Percentiles rank a stretch among this genome's conserved stretches.
Evolutionary conservation across 2,329 filamentous ascomycete genomes (phyloP).

Genomic region (Calonectria pauciramosa): DNA sequence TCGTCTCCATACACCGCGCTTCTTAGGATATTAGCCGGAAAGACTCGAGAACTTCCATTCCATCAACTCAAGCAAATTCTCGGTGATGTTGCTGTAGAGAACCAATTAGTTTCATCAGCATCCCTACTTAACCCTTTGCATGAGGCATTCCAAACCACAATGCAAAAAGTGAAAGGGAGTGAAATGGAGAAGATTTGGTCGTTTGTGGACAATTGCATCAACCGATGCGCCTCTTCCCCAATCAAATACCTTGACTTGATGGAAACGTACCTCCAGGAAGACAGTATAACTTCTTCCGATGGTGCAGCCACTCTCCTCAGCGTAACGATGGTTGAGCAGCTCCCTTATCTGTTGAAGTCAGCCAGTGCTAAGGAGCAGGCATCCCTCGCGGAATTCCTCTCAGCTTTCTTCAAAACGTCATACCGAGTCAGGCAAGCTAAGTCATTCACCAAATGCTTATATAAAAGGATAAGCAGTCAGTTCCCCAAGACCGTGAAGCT

Average conservation of each 20-base stretch:
- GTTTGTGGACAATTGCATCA: constrained; percentile 87
- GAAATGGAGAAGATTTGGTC: constrained; percentile 66
- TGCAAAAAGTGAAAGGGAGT: constrained; percentile 31
- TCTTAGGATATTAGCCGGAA: constrained; percentile 61
- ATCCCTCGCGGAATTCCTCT: constrained; percentile 70
- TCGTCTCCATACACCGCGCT: constrained; percentile 80
- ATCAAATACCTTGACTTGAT: constrained; percentile 86
- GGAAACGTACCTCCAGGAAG: constrained; percentile 58
- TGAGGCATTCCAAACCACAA: constrained; percentile 46
- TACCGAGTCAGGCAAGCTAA: constrained; percentile 63
- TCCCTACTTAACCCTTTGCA: constrained; percentile 64
- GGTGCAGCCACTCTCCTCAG: constrained; percentile 71
- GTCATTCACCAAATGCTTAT: constrained; percentile 44
- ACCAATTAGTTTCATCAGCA: constrained; percentile 72
- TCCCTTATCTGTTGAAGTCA: constrained; percentile 75
- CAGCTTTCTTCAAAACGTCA: constrained; percentile 68
- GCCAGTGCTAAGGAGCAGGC: constrained; percentile 58
- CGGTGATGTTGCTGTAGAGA: constrained; percentile 72
- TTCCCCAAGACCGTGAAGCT: constrained; percentile 47
- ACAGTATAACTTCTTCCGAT: constrained; percentile 41
- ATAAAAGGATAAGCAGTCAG: constrained; percentile 49
- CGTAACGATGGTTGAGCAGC: constrained; percentile 81
- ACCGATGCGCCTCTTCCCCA: constrained; percentile 79
- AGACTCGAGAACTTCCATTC: constrained; percentile 47
- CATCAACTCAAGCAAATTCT: constrained; percentile 69